Conservation (phyloP, 495 filamentous ascomycete genomes). For the Ascobolus immersus region DNA sequence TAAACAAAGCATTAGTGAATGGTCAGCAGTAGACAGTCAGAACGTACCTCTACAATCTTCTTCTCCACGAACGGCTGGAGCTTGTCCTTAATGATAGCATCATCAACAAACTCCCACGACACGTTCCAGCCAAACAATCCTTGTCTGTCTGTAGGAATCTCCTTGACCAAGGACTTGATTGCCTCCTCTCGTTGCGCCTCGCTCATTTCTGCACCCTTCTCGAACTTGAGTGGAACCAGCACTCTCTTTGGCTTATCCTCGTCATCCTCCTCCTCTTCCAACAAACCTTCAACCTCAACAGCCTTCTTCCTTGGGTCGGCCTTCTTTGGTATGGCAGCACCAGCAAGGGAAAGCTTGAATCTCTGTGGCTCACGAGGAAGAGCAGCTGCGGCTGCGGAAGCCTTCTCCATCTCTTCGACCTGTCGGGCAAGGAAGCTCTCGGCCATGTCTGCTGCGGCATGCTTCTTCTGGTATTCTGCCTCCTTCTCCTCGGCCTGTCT, state of each 20-base stretch:
- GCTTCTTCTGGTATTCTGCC: slow-evolving; percentile 41
- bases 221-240: slow-evolving; percentile 80
- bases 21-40: background rate
- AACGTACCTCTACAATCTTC: slow-evolving; percentile 55
- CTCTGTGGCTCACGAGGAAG: slow-evolving; percentile 41
- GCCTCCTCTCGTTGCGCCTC: slow-evolving; percentile 57
- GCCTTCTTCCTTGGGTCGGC: slow-evolving; percentile 57
- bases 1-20: background rate
- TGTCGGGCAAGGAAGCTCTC: slow-evolving; percentile 81
- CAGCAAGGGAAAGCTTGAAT: slow-evolving; percentile 71
- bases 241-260: slow-evolving; percentile 44
- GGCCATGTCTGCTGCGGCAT: slow-evolving; percentile 52
- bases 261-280: slow-evolving; percentile 84
- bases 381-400: slow-evolving; percentile 22
- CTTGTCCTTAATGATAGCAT: slow-evolving; percentile 58
- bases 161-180: slow-evolving; percentile 50
- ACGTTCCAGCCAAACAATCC: slow-evolving; percentile 80
- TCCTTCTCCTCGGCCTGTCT: slow-evolving; percentile 55
- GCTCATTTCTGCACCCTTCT: slow-evolving; percentile 43
- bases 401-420: slow-evolving; percentile 56
- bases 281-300: slow-evolving; percentile 74
- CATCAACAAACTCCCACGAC: slow-evolving; percentile 85
- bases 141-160: slow-evolving; percentile 68
- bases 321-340: slow-evolving; percentile 60
- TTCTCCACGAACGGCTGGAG: slow-evolving; percentile 89